phyloP scores from a whole-genome alignment of 306 rosid species.

The Gastrolobium villosum region DNA sequence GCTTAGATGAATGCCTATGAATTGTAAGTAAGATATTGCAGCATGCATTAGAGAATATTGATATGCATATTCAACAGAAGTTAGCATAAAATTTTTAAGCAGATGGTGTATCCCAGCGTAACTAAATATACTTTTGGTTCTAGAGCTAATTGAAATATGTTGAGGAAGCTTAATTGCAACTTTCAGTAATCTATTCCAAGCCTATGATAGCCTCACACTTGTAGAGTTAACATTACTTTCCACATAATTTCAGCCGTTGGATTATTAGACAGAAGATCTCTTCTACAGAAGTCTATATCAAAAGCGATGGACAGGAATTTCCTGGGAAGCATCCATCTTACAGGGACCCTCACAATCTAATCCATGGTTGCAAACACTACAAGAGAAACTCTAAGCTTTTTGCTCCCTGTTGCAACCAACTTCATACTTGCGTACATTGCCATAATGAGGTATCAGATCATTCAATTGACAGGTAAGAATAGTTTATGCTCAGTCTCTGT shows the following conservation, averaged over 20 bases:
- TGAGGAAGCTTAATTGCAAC: constrained; percentile 26
- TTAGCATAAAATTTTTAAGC: constrained; percentile 3
- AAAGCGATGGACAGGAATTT: constrained; percentile 64
- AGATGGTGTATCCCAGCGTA: not conserved
- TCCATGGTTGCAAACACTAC: constrained; percentile 91
- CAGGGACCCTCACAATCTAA: constrained; percentile 65
- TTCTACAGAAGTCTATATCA: constrained; percentile 50
- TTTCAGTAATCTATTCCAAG: constrained; percentile 35
- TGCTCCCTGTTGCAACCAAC: constrained; percentile 88
- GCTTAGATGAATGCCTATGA: constrained; percentile 24
- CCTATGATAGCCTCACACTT: constrained; percentile 18
- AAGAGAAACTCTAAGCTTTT: constrained; percentile 92
- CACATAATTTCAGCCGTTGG: constrained; percentile 83
- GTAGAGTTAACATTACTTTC: constrained; percentile 46
- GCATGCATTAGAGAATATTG: constrained; percentile 18
- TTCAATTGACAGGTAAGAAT: constrained; percentile 72
- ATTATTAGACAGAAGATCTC: constrained; percentile 68
- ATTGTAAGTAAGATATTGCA: constrained; percentile 36
- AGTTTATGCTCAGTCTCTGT: constrained; percentile 12
- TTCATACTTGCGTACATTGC: constrained; percentile 86
- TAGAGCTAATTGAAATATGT: constrained; percentile 11
- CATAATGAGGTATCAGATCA: constrained; percentile 86
- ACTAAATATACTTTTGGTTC: constrained; percentile 10
- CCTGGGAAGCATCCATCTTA: constrained; percentile 81
- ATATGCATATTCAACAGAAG: constrained; percentile 39